These are phyloP conservation scores for Microdochium bolleyi DNA, from an alignment of 2,329 filamentous ascomycete genomes.

Conservation along the genomic window DNA sequence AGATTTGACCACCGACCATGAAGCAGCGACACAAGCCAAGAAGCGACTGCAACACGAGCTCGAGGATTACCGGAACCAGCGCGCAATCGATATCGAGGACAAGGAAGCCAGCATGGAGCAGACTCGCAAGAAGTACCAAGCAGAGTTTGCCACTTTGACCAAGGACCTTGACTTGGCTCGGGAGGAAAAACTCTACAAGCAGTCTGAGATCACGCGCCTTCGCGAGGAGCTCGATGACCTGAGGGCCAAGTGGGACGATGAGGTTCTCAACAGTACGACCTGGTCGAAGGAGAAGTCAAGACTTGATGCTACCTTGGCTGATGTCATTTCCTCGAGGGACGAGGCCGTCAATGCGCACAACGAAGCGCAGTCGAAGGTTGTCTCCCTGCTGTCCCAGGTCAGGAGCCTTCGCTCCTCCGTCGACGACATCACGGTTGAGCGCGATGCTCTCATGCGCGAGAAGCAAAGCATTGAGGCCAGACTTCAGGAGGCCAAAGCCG, in stretches of 20 bases:
- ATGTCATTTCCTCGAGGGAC: constrained; percentile 84
- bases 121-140: constrained; percentile 94
- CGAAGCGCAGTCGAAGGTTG: constrained; percentile 88
- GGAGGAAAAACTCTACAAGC: constrained; percentile 79
- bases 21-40: constrained; percentile 79
- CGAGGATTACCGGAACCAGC: constrained; percentile 91
- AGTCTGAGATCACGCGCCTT: constrained; percentile 77
- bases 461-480: constrained; percentile 84
- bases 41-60: constrained; percentile 94
- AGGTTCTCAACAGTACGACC: constrained; percentile 93
- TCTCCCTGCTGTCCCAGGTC: constrained; percentile 83
- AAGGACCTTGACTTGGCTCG: constrained; percentile 91
- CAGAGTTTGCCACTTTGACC: constrained; percentile 80
- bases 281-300: constrained; percentile 98
- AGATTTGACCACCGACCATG: constrained; percentile 83
- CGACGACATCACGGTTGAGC: constrained; percentile 79
- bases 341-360: constrained; percentile 91
- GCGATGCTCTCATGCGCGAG: constrained; percentile 77
- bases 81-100: constrained; percentile 93
- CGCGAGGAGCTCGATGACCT: constrained; percentile 95
- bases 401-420: constrained; percentile 74
- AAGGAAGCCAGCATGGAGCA: constrained; percentile 95
- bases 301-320: constrained; percentile 80
- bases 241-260: constrained; percentile 94
- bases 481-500: constrained; percentile 77